phyloP scores from a whole-genome alignment of 192 early-diverging fungal genomes.

The Fimicolochytrium jonesii region DNA sequence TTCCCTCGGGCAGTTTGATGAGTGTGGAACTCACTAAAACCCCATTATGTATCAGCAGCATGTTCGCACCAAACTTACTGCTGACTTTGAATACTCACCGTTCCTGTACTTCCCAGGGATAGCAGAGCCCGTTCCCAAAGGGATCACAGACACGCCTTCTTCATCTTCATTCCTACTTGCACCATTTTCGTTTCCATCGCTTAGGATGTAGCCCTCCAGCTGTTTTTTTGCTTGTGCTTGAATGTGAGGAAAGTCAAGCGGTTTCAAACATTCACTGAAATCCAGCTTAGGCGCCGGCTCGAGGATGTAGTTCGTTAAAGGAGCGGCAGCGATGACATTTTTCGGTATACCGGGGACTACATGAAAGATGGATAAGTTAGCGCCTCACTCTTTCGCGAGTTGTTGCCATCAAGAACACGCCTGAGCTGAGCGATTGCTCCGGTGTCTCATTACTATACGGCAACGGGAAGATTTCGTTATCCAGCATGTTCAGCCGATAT shows the following conservation, averaged over 20 bases:
- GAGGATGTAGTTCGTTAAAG: constrained; percentile 51
- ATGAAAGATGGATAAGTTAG: too few species aligned
- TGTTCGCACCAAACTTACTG: neutral
- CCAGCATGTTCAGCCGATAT: constrained; percentile 59
- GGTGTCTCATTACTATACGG: constrained; percentile 53
- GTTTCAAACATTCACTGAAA: constrained; percentile 17
- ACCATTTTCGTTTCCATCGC: neutral
- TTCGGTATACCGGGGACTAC: constrained; percentile 19
- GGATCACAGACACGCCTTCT: constrained; percentile 44
- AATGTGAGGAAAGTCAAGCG: neutral
- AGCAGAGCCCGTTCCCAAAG: constrained; percentile 91
- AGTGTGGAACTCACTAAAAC: constrained; percentile 78
- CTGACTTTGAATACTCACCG: constrained; percentile 41
- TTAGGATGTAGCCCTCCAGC: neutral
- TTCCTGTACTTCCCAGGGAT: constrained; percentile 90
- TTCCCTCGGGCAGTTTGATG: constrained; percentile 61
- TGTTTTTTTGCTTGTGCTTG: neutral
- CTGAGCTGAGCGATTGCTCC: constrained; percentile 25
- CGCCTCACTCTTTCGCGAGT: too few species aligned
- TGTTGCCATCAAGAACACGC: too few species aligned
- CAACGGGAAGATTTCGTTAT: constrained; percentile 63
- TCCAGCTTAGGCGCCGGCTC: constrained; percentile 63
- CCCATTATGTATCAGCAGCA: too few species aligned
- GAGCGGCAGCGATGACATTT: constrained; percentile 8
- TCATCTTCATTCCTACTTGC: neutral